Evolutionary conservation across 371 early-diverging fungal genomes (phyloP), one percentile per base, ranked within the genome.

Genomic region (Haplosporangium sp.): DNA sequence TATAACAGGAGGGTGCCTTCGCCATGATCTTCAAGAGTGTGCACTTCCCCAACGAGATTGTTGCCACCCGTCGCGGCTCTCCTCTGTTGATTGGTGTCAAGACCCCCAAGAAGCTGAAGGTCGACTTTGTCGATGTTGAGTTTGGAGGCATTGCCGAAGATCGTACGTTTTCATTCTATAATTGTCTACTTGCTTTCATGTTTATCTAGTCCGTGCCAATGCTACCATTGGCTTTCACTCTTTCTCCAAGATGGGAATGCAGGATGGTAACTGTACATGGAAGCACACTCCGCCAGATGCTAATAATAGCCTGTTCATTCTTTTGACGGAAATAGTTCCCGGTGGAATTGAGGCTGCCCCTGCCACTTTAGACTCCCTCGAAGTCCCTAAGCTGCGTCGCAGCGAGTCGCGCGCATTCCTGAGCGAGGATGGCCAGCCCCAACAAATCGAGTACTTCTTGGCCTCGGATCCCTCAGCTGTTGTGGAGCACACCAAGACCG

Each of bases 401-500:
- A 93, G 89, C 74, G 95, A 96, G 83, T 96, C 95, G 54, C 95
- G 98, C 70, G 91, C 95, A 58, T 98, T 98, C 87, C 82, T 96
- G 63, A 91, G 91, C 77, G 95, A 95, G 80, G 97, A 96, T 83
- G 97, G 96, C 66, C 81, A 90, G 67, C 95, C 94, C 47, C 94
- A 96, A 82, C 95, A 96, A 47, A 93, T 98, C 70, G 99, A 99
- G 86, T 96, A 94, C 87, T 98, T 97, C 85, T 75, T 99, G 70
- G 96, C 99, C 13, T 98, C 98, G 36, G 99, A 99, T 84, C 94
- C 99, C 6, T 92, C 98, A 45, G 99, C 99, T 50, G 93, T 99
- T 80, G 93, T 98, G 60, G 99, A 99, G 84, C 99, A 99, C 89
- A 99, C 99, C 73, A 96, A 96, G 85, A 95, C 96, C 57, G 97